Evolutionary conservation across 2,329 filamentous ascomycete species (phyloP), one percentile per base, ranked within the genome.

Genomic region (Aspergillus sp.): DNA sequence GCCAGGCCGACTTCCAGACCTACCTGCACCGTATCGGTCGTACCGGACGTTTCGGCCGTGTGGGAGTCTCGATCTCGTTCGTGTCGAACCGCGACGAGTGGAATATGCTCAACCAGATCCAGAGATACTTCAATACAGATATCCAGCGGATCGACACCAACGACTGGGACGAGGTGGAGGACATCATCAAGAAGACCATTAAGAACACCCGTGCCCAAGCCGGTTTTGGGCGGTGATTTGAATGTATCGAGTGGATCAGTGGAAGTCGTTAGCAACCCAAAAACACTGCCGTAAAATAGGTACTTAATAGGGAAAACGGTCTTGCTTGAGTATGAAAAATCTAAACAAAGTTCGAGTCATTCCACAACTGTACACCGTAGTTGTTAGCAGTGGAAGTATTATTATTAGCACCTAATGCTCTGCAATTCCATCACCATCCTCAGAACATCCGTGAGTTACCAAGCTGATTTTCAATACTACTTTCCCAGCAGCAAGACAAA

Each of bases 1-100:
- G 90, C 46, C 79, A 84, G 32, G 90, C 94, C 14, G 95, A 99
- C 72, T 88, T 88, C 51, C 93, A 98, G 80, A 99, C 95, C 0
- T 99, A 99, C 73, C 89, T 99, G 52, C 95, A 99, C 83, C 90
- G 95, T 73, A 99, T 99, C 69, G 95, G 95, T 62, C 92, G 95
- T 72, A 99, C 95, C 14, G 95, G 95, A 64, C 91, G 95, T 66
- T 99, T 99, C 70, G 95, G 95, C 58, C 93, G 94, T 75, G 92
- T 98, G 36, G 95, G 95, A 71, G 95, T 98, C 67, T 93, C 91
- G 59, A 93, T 99, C 73, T 96, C 90, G 65, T 97, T 99, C 69
- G 91, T 99, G 55, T 91, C 92, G 68, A 92, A 96, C 78, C 87
- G 88, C 73, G 85, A 85, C 67, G 95, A 92, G 75, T 98, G 88